Evolutionary conservation across 2,329 filamentous ascomycete species (phyloP), one percentile per base, ranked within the genome.

Genomic region (Fusarium tricinctum): DNA sequence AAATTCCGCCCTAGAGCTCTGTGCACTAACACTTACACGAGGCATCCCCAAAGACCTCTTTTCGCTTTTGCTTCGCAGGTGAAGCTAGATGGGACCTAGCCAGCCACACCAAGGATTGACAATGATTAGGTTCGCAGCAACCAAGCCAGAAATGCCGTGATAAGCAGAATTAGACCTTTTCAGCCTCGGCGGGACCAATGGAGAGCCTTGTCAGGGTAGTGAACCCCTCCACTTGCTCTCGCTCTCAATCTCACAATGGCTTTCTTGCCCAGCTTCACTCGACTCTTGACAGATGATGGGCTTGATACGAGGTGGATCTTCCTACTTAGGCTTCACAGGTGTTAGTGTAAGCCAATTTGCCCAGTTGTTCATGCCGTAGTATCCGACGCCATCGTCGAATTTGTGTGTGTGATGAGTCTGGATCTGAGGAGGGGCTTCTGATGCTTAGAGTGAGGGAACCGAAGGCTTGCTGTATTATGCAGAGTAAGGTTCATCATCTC

Each of bases 121-220:
- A 9, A 66, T 67, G 66, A 67, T 67, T 46, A n/a, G 45, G 14
- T 32, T 14, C 17, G 8, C 7, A 17, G 14, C 10, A 35, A n/a
- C 33, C 17, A 35, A 15, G 33, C 33, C 15, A 35, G 15, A 15
- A 38, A 33, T 33, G 30, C 14, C 32, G 3, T 35, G 50, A 45
- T 9, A 28, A 32, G 28, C 44, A 28, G 28, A 14, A 9, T n/a
- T n/a, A n/a, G 22, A 35, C 44, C 26, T 32, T 35, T n/a, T 51
- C 60, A 64, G 60, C 45, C 59, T 59, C n/a, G 26, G 32, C 9
- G n/a, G 15, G 42, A 13, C 66, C 66, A 69, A 69, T 69, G 32
- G 57, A 51, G 46, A 52, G 43, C 42, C 30, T 42, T 17, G 28
- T 26, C 32, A n/a, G 12, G 26, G 10, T 42, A 50, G 28, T 47